Conservation (phyloP, 2,329 filamentous ascomycete genomes). For the Penicillium fuscoglaucum region DNA sequence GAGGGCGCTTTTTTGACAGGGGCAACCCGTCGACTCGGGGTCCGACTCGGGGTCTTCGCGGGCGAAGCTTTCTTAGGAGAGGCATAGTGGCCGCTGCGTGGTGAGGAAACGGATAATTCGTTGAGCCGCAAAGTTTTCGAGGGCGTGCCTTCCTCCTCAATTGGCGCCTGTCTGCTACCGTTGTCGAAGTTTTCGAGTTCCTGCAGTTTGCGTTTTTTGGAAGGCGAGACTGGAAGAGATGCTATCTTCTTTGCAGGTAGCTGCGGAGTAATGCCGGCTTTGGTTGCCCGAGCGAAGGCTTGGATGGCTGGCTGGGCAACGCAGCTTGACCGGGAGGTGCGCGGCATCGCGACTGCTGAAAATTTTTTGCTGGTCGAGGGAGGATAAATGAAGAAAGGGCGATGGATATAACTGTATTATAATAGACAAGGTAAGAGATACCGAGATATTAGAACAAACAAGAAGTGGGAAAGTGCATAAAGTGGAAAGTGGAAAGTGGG, state of each 20-base stretch:
- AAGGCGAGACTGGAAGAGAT: constrained; percentile 36
- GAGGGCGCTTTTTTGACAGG: constrained; percentile 16
- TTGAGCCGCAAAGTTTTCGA: constrained; percentile 38
- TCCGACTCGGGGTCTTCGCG: constrained; percentile 21
- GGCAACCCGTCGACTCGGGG: constrained; percentile 52
- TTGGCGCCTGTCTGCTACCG: constrained; percentile 10
- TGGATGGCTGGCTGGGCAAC: constrained; percentile 44
- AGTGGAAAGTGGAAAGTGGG: constrained; percentile 5
- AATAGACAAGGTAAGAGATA: constrained; percentile 26
- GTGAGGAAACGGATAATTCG: constrained; percentile 36
- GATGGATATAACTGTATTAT: constrained; percentile 15
- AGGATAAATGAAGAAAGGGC: constrained; percentile 12
- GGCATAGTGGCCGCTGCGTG: constrained; percentile 32
- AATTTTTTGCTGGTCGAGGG: constrained; percentile 16
- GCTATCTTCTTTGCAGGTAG: constrained; percentile 34
- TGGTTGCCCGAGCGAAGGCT: constrained; percentile 47
- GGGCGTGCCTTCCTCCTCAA: constrained; percentile 28
- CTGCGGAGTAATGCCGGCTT: constrained; percentile 38
- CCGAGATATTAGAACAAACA: constrained; percentile 13
- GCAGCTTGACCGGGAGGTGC: constrained; percentile 31
- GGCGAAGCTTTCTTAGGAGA: constrained; percentile 18
- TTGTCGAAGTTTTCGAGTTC: constrained; percentile 37
- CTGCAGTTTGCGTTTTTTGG: constrained; percentile 44
- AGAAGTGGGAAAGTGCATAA: constrained; percentile 7
- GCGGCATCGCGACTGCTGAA: constrained; percentile 32